phyloP scores from a whole-genome alignment of 2,329 filamentous ascomycete species.

The Monilinia vaccinii-corymbosi region DNA sequence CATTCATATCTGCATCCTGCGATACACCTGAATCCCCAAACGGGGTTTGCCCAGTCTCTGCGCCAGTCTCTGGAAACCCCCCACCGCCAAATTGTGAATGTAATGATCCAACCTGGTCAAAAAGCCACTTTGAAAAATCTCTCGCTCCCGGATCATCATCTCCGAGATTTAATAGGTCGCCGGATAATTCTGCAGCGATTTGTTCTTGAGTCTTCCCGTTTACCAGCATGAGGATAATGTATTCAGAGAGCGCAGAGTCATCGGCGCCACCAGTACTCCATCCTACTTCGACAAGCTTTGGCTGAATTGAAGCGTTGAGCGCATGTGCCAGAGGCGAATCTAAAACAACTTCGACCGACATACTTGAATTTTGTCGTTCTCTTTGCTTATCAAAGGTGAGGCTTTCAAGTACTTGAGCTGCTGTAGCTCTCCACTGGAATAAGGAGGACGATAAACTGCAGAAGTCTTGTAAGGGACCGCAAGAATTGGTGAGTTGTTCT shows the following conservation, averaged over 20 bases:
- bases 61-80: constrained; percentile 5
- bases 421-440: constrained; percentile 1
- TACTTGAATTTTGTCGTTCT: constrained; percentile 35
- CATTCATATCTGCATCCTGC: constrained; percentile 67
- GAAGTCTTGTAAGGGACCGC: neutral
- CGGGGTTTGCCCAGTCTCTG: constrained; percentile 40
- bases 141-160: constrained; percentile 75
- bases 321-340: constrained; percentile 79
- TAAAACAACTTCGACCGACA: constrained; percentile 69
- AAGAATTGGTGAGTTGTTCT: neutral
- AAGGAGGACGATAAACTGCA: neutral
- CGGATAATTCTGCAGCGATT: constrained; percentile 78
- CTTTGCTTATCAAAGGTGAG: constrained; percentile 11
- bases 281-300: constrained; percentile 85
- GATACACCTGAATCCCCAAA: constrained; percentile 40
- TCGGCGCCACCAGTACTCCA: constrained; percentile 75
- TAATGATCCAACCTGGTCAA: constrained; percentile 67
- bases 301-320: constrained; percentile 73
- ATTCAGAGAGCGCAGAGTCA: constrained; percentile 80
- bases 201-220: constrained; percentile 91
- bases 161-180: constrained; percentile 73
- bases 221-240: constrained; percentile 93
- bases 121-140: constrained; percentile 89
- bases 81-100: constrained; percentile 52
- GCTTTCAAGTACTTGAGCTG: neutral